Conservation (phyloP, 495 filamentous ascomycete species). For the Xylaria telfairii region DNA sequence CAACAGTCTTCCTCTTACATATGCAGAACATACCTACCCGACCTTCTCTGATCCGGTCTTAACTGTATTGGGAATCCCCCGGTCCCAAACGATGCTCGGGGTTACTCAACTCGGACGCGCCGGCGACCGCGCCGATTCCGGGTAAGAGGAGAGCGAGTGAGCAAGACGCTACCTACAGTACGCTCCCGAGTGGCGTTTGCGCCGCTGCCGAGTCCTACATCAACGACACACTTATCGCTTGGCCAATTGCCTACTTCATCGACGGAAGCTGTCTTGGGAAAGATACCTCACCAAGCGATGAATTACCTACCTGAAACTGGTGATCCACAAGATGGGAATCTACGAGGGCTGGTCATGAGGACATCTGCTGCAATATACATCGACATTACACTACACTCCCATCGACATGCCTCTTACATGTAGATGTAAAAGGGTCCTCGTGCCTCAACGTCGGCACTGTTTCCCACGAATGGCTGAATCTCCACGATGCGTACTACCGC, state of each 20-base stretch:
- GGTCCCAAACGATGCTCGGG: slow-evolving; percentile 14
- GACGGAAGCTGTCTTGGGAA: not conserved
- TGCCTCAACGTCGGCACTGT: not conserved
- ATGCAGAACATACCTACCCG: slow-evolving; percentile 16
- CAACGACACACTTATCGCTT: slow-evolving; percentile 1
- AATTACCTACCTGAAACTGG: slow-evolving; percentile 3
- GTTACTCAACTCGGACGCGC: slow-evolving; percentile 28
- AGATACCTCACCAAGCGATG: not conserved
- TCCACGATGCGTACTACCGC: not conserved
- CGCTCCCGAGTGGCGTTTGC: not conserved
- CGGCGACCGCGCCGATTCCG: slow-evolving; percentile 20
- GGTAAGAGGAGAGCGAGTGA: not conserved
- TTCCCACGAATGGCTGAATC: not conserved
- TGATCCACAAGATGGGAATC: not conserved
- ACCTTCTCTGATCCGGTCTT: not conserved
- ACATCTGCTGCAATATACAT: too few species aligned
- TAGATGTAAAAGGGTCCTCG: too few species aligned
- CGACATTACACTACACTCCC: not conserved
- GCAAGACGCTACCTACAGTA: too few species aligned
- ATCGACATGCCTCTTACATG: too few species aligned
- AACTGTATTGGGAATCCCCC: slow-evolving; percentile 20
- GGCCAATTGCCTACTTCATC: not conserved
- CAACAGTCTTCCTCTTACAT: slow-evolving; percentile 1
- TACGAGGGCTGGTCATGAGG: not conserved
- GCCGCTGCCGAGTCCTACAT: slow-evolving; percentile 5